Evolutionary conservation across 768 basidiomycete genomes (phyloP).

Genomic region (Tulasnella sp.): DNA sequence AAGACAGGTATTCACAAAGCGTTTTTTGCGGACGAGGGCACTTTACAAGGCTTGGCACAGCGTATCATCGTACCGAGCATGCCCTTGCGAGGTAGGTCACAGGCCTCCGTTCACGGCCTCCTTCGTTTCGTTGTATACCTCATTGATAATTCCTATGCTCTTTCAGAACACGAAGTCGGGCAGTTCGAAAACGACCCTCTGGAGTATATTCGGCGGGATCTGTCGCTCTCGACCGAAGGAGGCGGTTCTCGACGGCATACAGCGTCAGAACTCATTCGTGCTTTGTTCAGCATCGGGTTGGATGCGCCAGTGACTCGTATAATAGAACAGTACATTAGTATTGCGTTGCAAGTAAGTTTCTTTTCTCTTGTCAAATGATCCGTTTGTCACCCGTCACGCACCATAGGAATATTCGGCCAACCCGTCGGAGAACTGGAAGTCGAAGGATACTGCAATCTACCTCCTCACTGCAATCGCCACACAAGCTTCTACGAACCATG

Average conservation of each 20-base stretch:
- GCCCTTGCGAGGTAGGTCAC: conserved; percentile 60
- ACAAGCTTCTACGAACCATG: conserved; percentile 82
- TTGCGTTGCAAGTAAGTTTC: conserved; percentile 57
- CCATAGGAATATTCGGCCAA: conserved; percentile 57
- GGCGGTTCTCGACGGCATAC: conserved; percentile 87
- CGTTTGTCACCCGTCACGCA: neutral
- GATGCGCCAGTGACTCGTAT: conserved; percentile 87
- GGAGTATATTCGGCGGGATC: conserved; percentile 88
- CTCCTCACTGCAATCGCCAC: conserved; percentile 94
- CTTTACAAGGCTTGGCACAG: conserved; percentile 79
- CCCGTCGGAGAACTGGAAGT: conserved; percentile 72
- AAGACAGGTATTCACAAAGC: conserved; percentile 80
- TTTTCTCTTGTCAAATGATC: neutral
- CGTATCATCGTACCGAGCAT: conserved; percentile 96
- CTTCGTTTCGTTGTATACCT: neutral
- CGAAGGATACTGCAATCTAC: conserved; percentile 93
- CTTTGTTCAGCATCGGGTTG: conserved; percentile 75
- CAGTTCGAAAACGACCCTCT: conserved; percentile 97
- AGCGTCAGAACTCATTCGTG: conserved; percentile 93
- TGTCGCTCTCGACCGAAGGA: conserved; percentile 63
- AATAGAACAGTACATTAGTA: conserved; percentile 79
- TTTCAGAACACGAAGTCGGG: conserved; percentile 79
- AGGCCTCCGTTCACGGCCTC: neutral
- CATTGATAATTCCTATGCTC: neutral
- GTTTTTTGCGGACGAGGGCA: conserved; percentile 73